Evolutionary conservation across 352 stramenopile genomes (phyloP), one percentile per base, ranked within the genome.

Genomic region (Phytopythium sindhum): DNA sequence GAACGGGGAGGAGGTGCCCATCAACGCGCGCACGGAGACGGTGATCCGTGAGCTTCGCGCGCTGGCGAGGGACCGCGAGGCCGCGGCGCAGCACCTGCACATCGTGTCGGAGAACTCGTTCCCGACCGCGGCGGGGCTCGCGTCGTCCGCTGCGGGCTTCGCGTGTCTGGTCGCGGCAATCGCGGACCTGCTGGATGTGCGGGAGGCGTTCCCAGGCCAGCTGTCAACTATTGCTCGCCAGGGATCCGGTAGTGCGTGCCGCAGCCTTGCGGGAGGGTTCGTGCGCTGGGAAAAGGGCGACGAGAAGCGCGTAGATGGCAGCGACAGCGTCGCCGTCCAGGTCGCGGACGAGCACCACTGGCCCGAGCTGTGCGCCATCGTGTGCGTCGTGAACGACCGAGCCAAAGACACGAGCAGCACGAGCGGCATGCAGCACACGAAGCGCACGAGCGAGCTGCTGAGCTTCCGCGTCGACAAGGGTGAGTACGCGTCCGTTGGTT

Each of bases 91-190:
- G 61, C 71, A 95, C 24, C 72, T 99, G 41, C 95, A 98, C 64
- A 97, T 99, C 48, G 91, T 95, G 10, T 98, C 89, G 33, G 91
- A 95, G 63, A 99, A 99, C 74, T 99, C 93, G 65, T 99, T 99
- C 74, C 98, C 98, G 5, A 99, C 97, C 5, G 97, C 96, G 8
- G 97, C 97, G 1, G 98, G 98, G 17, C 89, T 99, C 44, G 98
- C 98, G 54, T 99, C 94, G 12, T 99, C 93, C 35, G 98, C 98
- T 6, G 96, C 98, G 1, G 98, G 98, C n/a, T 99, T 99, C 60
- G 92, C 93, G 28, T 97, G 88, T 69, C 84, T 98, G 17, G 96
- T 98, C 9, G 82, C 88, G 24, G 82, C 93, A 15, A 73, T 99
- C 54, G 83, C 93, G 0, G 69, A 98, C 70, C 85, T 97, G 14